phyloP scores from a whole-genome alignment of 495 filamentous ascomycete genomes.

The Thozetella sp. region DNA sequence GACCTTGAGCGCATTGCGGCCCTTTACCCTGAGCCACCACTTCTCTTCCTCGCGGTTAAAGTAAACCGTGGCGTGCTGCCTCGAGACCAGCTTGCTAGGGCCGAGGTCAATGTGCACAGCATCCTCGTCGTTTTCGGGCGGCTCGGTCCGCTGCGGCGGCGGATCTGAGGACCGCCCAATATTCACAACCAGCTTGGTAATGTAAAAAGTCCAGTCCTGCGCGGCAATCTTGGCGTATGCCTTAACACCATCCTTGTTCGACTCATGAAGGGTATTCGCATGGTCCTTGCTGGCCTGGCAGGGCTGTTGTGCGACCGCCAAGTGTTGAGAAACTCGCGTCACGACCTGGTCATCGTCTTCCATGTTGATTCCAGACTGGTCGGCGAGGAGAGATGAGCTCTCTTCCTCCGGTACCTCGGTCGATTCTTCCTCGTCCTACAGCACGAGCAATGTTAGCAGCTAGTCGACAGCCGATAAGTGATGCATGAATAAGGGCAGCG shows the following conservation, averaged over 20 bases:
- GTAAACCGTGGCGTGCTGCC: constrained; percentile 82
- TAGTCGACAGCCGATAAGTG: constrained; percentile 5
- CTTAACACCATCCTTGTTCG: constrained; percentile 72
- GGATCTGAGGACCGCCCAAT: constrained; percentile 81
- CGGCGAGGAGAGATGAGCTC: constrained; percentile 42
- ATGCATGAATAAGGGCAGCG: too few relatives aligned
- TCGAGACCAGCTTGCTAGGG: constrained; percentile 88
- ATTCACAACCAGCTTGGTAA: constrained; percentile 75
- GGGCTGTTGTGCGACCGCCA: constrained; percentile 56
- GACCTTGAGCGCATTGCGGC: constrained; percentile 85
- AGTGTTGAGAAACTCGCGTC: constrained; percentile 70
- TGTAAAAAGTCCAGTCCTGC: constrained; percentile 92
- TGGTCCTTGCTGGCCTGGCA: constrained; percentile 74
- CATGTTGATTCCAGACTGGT: constrained; percentile 44
- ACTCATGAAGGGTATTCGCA: constrained; percentile 70
- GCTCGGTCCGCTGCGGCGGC: constrained; percentile 27
- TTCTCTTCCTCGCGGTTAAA: constrained; percentile 68
- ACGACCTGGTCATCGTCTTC: constrained; percentile 67
- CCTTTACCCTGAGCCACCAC: constrained; percentile 86
- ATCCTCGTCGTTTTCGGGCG: constrained; percentile 29
- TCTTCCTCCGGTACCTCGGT: constrained; percentile 39
- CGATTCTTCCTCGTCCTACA: constrained; percentile 30
- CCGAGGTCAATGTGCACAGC: constrained; percentile 89
- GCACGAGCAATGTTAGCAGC: constrained; percentile 11
- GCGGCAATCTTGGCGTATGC: constrained; percentile 95